These are phyloP conservation scores for Parietaria judaica DNA, from an alignment of 306 rosid genomes.

Conservation along the genomic window DNA sequence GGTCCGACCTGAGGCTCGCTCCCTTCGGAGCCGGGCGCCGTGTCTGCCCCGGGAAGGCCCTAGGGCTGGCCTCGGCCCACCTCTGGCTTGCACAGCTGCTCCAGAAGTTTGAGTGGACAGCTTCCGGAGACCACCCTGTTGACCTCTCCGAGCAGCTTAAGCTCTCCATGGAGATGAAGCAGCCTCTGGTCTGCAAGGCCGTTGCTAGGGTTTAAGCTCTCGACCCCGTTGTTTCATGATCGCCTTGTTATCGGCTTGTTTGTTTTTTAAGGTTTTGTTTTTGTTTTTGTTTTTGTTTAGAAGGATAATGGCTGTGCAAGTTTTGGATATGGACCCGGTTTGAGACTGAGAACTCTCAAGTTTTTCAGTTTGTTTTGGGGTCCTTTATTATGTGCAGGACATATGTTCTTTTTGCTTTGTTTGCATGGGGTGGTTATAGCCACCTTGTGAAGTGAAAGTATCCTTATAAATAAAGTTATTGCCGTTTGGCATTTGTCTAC, in stretches of 20 bases:
- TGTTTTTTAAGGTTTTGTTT: neutral
- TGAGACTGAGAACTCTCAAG: neutral
- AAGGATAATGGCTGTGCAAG: neutral
- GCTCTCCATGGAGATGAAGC: constrained; percentile 40
- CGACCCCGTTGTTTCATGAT: neutral
- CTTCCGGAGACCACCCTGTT: constrained; percentile 1
- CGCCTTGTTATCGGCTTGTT: neutral
- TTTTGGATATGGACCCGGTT: neutral
- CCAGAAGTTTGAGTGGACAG: constrained; percentile 26
- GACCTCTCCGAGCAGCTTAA: constrained; percentile 28
- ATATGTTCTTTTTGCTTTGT: neutral
- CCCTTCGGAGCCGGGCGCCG: constrained; percentile 44
- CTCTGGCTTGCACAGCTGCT: constrained; percentile 36
- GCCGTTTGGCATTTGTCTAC: too few relatives aligned
- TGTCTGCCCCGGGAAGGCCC: constrained; percentile 37
- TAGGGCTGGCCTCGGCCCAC: constrained; percentile 32
- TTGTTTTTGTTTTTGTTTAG: neutral
- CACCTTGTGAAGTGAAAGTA: too few relatives aligned
- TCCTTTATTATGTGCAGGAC: neutral
- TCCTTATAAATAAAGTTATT: too few relatives aligned
- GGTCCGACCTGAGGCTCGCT: constrained; percentile 31
- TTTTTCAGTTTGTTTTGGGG: neutral
- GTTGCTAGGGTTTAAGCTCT: constrained; percentile 15
- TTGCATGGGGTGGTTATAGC: neutral
- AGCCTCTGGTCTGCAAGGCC: constrained; percentile 26